A percentile compares a stretch with the other conserved stretches of the same genome.
Evolutionary conservation across 176 grass and related monocot genomes (phyloP).

Genomic region (Avena insularis): DNA sequence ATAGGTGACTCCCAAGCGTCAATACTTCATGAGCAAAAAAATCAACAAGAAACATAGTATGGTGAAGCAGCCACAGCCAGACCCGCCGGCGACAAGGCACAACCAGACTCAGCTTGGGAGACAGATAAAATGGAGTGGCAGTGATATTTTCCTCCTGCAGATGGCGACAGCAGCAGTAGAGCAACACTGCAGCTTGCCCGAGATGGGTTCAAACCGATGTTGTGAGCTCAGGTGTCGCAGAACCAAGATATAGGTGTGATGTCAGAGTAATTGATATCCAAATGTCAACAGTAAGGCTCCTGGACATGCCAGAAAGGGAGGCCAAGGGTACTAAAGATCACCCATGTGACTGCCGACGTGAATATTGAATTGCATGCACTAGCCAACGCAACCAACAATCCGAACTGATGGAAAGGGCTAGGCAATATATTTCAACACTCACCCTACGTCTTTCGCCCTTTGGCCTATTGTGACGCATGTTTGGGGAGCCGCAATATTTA

Average conservation of each 20-base stretch:
- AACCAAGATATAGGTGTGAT: constrained; percentile 22
- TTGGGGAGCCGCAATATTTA: too few species aligned
- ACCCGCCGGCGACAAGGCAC: background rate
- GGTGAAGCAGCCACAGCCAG: background rate
- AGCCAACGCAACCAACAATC: too few species aligned
- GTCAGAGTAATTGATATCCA: background rate
- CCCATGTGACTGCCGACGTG: background rate
- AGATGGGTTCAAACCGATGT: background rate
- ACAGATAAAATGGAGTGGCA: background rate
- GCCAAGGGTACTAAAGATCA: constrained; percentile 2
- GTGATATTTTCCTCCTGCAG: constrained; percentile 11
- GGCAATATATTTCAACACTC: too few species aligned
- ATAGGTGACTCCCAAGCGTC: background rate
- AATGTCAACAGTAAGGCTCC: constrained; percentile 14
- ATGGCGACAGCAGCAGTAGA: background rate
- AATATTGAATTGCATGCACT: too few species aligned
- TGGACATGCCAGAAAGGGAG: background rate
- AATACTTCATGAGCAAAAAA: background rate
- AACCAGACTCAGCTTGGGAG: constrained; percentile 1
- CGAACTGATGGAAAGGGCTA: too few species aligned
- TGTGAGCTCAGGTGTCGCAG: background rate
- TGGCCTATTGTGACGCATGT: too few species aligned
- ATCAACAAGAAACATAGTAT: constrained; percentile 11
- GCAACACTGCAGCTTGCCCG: background rate
- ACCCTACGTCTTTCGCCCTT: too few species aligned